Percentiles rank a stretch among this genome's conserved stretches.
These are phyloP conservation scores for Sphagnurus paluster DNA, from an alignment of 1,284 basidiomycete genomes.

Conservation along the genomic window DNA sequence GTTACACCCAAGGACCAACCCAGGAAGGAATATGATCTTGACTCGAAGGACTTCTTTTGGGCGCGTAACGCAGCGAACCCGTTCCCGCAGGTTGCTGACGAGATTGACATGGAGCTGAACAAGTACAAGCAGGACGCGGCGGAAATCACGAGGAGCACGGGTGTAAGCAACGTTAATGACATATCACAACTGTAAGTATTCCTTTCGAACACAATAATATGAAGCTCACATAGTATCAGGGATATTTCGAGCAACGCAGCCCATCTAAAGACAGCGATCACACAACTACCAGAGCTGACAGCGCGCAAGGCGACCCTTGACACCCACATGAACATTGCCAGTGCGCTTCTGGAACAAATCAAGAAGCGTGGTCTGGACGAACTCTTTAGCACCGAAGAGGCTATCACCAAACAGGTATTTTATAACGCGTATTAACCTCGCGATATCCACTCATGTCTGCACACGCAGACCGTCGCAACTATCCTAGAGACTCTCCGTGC, in stretches of 20 bases:
- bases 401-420: constrained; percentile 76
- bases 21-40: constrained; percentile 94
- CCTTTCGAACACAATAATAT: constrained; percentile 7
- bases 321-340: constrained; percentile 99
- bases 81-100: constrained; percentile 98
- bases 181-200: constrained; percentile 83
- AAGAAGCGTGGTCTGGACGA: constrained; percentile 95
- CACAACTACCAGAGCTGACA: constrained; percentile 96
- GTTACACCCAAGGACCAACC: constrained; percentile 50
- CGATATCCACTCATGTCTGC: background rate
- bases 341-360: constrained; percentile 93
- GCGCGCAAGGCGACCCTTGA: constrained; percentile 96
- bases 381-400: constrained; percentile 95
- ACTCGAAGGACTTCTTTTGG: constrained; percentile 99
- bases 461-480: constrained; percentile 65
- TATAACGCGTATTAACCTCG: background rate
- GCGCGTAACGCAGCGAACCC: constrained; percentile 94
- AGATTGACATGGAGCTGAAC: constrained; percentile 92
- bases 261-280: constrained; percentile 97
- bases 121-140: constrained; percentile 97
- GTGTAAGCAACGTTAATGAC: constrained; percentile 95
- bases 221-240: constrained; percentile 38
- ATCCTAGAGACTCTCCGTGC: constrained; percentile 84
- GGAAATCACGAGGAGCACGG: constrained; percentile 95
- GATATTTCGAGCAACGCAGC: constrained; percentile 95